A percentile compares a stretch with the other conserved stretches of the same genome.
Conservation (phyloP, 2,329 filamentous ascomycete species). For the Tolypocladium endophyticum region DNA sequence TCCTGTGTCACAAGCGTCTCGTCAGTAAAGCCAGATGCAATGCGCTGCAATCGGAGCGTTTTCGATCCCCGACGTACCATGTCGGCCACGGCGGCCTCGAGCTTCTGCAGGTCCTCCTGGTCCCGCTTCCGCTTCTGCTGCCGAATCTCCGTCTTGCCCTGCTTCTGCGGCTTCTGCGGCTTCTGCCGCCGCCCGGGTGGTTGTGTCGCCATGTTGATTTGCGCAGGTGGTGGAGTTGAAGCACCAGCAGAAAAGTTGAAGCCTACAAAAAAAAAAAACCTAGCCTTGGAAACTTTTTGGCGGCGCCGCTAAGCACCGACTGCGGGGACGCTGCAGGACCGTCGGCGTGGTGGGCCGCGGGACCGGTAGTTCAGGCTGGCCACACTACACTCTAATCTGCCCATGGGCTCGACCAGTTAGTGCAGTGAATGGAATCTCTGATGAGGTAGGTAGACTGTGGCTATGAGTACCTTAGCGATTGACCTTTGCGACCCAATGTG, state of each 20-base stretch:
- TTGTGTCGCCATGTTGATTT: conserved; percentile 16
- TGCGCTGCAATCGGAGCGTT: too few species aligned
- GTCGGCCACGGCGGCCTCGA: conserved; percentile 21
- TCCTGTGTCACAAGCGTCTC: conserved; percentile 34
- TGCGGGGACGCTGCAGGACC: too few species aligned
- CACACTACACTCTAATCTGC: too few species aligned
- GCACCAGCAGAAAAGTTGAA: background rate
- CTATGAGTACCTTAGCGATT: too few species aligned
- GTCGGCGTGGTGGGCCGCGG: too few species aligned
- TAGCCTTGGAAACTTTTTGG: background rate
- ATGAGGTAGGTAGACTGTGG: too few species aligned
- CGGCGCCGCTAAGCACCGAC: background rate
- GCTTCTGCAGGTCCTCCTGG: conserved; percentile 21
- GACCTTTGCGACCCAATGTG: too few species aligned
- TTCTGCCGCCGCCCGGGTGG: conserved; percentile 13
- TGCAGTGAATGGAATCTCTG: too few species aligned
- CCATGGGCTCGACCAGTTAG: too few species aligned
- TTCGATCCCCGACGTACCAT: conserved; percentile 14
- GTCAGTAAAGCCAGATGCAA: background rate
- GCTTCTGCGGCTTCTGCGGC: conserved; percentile 14
- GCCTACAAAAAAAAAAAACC: background rate
- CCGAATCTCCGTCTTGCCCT: conserved; percentile 19
- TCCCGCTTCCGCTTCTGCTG: conserved; percentile 27
- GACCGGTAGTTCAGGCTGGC: too few species aligned
- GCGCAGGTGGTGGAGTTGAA: background rate